Evolutionary conservation across 2,329 filamentous ascomycete genomes (phyloP), one percentile per base, ranked within the genome.

Genomic region (Trichoderma pleuroti): DNA sequence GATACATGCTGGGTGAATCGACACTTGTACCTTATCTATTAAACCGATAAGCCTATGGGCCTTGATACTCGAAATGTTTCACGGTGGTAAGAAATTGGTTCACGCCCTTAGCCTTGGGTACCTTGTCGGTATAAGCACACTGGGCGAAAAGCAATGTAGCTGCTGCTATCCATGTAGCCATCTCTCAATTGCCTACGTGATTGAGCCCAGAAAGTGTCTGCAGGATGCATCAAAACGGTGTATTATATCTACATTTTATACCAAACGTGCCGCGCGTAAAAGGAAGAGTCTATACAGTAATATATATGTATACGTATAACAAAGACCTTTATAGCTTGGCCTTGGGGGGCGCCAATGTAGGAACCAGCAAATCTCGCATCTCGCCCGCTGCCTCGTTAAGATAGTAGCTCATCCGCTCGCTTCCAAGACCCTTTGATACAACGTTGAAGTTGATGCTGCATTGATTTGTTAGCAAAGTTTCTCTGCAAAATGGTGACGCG

Each of bases 381-480:
- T 99, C 96, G 72, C 90, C 88, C 1, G 95, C 96, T 0, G 96
- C 95, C 83, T 99, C 96, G 78, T 94, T 97, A 75, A 99, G 85
- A 83, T 93, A 99, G 86, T 95, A 93, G 82, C 93, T 96, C 95
- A 99, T 97, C 75, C 92, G 91, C 77, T 96, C 90, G 78, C 92
- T 93, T 57, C 95, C 96, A 63, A 98, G 85, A 70, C 92, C 90
- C 87, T 98, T 99, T 80, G 92, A 96, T 74, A 97, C 94, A 75
- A 99, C 90, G 84, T 99, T 99, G 86, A 99, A 98, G 88, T 98
- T 96, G 74, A 99, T 87, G 81, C 93, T 97, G 74, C 54, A 72
- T 11, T 56, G 5, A 5, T 6, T 10, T 26, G 32, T 69, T 9
- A 69, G 67, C 32, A 24, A 7, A 9, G 28, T 52, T 14, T 34